Conservation (phyloP, 441 rosid species). For the Gossypium schwendimanii region DNA sequence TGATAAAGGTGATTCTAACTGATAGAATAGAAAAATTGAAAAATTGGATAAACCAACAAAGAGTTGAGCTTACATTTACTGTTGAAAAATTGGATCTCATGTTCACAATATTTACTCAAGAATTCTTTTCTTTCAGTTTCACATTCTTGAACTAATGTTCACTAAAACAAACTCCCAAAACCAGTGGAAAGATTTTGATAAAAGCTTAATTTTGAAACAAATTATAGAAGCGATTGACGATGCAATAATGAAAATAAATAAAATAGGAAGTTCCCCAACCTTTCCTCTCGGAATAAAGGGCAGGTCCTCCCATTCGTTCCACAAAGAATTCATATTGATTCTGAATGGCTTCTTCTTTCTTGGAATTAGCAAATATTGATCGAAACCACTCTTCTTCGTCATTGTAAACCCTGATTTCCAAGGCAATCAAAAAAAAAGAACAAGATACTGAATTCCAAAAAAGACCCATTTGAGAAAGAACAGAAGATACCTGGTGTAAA, state of each 20-base stretch:
- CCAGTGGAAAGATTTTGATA: background rate
- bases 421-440: background rate
- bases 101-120: too few relatives aligned
- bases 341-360: conserved; percentile 78
- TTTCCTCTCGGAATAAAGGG: conserved; percentile 72
- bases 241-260: background rate
- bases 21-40: too few relatives aligned
- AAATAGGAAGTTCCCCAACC: conserved; percentile 31
- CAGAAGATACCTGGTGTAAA: conserved; percentile 53
- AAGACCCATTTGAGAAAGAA: background rate
- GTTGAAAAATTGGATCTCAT: too few relatives aligned
- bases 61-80: too few relatives aligned
- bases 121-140: too few relatives aligned
- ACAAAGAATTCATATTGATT: conserved; percentile 86
- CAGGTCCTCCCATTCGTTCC: conserved; percentile 93
- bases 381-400: conserved; percentile 86
- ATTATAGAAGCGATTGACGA: background rate
- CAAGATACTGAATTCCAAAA: background rate
- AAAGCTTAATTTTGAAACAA: background rate
- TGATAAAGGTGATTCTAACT: too few relatives aligned
- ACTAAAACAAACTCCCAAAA: background rate
- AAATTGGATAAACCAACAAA: too few relatives aligned
- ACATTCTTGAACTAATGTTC: too few relatives aligned
- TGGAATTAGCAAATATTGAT: conserved; percentile 60
- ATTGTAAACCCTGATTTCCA: conserved; percentile 58